Evolutionary conservation across 495 filamentous ascomycete species (phyloP), one percentile per base, ranked within the genome.

Genomic region (Umbilicaria muhlenbergii): DNA sequence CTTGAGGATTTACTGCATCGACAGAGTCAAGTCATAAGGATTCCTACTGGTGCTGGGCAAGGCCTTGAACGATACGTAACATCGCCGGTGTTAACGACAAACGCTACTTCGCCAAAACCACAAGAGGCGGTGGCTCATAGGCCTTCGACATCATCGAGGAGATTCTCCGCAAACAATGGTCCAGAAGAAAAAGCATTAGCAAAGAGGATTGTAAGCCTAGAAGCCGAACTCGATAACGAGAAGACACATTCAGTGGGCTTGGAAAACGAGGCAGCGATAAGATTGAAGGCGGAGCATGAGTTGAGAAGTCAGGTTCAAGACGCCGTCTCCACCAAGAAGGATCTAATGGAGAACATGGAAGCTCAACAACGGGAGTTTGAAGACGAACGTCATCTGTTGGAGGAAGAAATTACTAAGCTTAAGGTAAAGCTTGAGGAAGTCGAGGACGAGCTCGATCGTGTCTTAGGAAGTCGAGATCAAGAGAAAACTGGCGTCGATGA

Each of bases 341-440:
- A 99, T 53, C 73, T 99, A 1, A 75, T 99, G 57, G 81, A 83
- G 34, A 99, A 99, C 53, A 79, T 99, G 57, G 86, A 95, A 52
- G 83, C 88, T 31, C 74, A 86, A 31, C 84, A 93, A 55, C 76
- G 77, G 24, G 89, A 96, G 54, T 94, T 94, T 53, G 69, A 81
- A 36, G 77, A 77, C 42, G 87, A 96, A 58, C 76, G 89, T 18
- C 81, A 77, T 51, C 78, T 73, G 10, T 67, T 95, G 14, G 82
- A 94, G 51, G 63, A 71, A 14, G 86, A 96, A 59, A 73, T 88
- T 41, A 77, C 75, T 42, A 74, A 75, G 21, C 68, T 84, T 42
- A 84, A 81, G 49, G 65, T 75, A 19, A 81, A 78, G 39, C 67
- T 85, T 0, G 92, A 98, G 50, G 84, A 93, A 47, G 65, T 82